Conservation (phyloP, 192 early-diverging fungal species). For the Backusella macrospora region DNA sequence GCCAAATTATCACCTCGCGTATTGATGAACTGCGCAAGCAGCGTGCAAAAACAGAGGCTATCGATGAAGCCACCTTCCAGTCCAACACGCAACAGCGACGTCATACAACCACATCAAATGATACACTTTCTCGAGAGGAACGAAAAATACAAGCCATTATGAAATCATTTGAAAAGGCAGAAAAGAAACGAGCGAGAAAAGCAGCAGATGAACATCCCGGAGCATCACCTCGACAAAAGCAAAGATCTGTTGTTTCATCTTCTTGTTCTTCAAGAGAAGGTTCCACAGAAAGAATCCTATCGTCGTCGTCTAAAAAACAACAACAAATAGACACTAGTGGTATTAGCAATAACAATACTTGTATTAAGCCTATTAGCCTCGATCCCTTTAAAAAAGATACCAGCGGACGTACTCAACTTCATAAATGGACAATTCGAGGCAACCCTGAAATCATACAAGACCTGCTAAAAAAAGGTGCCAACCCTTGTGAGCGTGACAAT, state of each 20-base stretch:
- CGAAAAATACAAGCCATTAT: slow-evolving; percentile 68
- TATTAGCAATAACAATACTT: no score
- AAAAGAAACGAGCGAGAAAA: slow-evolving; percentile 48
- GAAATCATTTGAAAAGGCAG: slow-evolving; percentile 62
- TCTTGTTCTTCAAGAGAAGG: slow-evolving; percentile 26
- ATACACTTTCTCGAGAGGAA: slow-evolving; percentile 58
- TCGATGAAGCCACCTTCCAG: slow-evolving; percentile 32
- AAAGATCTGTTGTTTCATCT: not conserved
- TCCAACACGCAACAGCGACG: slow-evolving; percentile 22
- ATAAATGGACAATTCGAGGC: slow-evolving; percentile 62
- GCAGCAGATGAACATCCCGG: not conserved
- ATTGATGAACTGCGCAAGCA: slow-evolving; percentile 35
- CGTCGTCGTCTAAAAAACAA: slow-evolving; percentile 2
- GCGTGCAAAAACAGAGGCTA: slow-evolving; percentile 33
- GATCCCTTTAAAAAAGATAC: slow-evolving; percentile 60
- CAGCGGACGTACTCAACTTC: slow-evolving; percentile 66
- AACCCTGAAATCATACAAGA: slow-evolving; percentile 54
- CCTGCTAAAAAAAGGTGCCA: slow-evolving; percentile 62
- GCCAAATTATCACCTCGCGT: slow-evolving; percentile 18
- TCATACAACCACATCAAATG: not conserved
- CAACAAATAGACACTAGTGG: slow-evolving; percentile 7
- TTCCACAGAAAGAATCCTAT: slow-evolving; percentile 11
- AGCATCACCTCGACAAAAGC: not conserved
- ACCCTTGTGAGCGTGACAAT: slow-evolving; percentile 61
- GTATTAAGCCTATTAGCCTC: slow-evolving; percentile 15